phyloP scores from a whole-genome alignment of 495 filamentous ascomycete species.

The Pyronema domesticum region DNA sequence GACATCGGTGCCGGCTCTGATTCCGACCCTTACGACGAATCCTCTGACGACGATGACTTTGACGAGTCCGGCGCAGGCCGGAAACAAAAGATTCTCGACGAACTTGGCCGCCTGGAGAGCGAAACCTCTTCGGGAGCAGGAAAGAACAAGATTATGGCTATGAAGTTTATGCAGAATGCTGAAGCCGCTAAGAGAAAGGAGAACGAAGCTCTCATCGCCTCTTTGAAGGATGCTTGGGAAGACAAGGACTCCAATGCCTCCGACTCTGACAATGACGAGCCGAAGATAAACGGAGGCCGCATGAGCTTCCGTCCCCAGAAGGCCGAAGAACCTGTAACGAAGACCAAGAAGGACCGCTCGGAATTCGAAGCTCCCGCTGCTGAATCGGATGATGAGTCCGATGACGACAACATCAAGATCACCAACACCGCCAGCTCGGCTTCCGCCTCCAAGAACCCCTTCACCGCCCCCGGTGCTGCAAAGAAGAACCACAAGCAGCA shows the following conservation, averaged over 20 bases:
- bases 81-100: slow-evolving; percentile 39
- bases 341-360: slow-evolving; percentile 4
- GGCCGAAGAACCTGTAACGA: slow-evolving; percentile 13
- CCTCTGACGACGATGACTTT: slow-evolving; percentile 37
- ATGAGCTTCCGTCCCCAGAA: slow-evolving; percentile 41
- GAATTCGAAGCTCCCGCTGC: slow-evolving; percentile 14
- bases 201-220: slow-evolving; percentile 66
- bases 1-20: slow-evolving; percentile 37
- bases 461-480: slow-evolving; percentile 6
- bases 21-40: slow-evolving; percentile 32
- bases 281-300: slow-evolving; percentile 38
- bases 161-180: slow-evolving; percentile 88
- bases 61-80: slow-evolving; percentile 33
- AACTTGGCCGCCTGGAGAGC: slow-evolving; percentile 38
- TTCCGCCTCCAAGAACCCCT: slow-evolving; percentile 10
- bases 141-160: slow-evolving; percentile 35
- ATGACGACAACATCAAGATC: slow-evolving; percentile 23
- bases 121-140: slow-evolving; percentile 11
- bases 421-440: slow-evolving; percentile 10
- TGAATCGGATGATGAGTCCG: slow-evolving; percentile 28
- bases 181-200: slow-evolving; percentile 55
- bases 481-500: slow-evolving; percentile 1
- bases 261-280: slow-evolving; percentile 36
- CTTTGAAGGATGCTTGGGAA: slow-evolving; percentile 49
- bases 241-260: slow-evolving; percentile 31